Conservation (phyloP, 1,284 basidiomycete species). For the Ganoderma sinense region DNA sequence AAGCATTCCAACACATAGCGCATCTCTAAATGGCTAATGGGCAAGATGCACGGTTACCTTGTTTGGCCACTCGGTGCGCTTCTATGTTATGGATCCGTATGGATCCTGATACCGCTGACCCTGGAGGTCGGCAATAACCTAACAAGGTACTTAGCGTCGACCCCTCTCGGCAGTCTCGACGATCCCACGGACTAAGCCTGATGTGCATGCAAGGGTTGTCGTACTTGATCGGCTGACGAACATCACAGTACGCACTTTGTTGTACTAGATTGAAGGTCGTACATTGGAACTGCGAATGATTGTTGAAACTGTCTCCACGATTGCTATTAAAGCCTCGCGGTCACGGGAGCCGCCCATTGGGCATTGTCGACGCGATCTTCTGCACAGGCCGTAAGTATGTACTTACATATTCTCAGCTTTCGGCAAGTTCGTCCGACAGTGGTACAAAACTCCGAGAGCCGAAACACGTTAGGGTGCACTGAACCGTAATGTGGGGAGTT, state of each 20-base stretch:
- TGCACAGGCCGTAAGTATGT: constrained; percentile 37
- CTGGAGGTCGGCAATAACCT: neutral
- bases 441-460: constrained; percentile 37
- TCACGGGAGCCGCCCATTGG: constrained; percentile 32
- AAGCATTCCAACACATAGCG: neutral
- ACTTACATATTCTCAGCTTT: neutral
- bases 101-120: neutral
- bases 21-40: neutral
- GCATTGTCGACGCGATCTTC: constrained; percentile 38
- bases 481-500: constrained; percentile 39
- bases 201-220: neutral
- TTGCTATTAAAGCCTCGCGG: constrained; percentile 30
- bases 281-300: neutral
- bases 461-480: constrained; percentile 40
- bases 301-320: constrained; percentile 15
- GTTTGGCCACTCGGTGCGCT: neutral
- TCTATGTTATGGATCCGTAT: neutral
- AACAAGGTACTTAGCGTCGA: neutral
- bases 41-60: neutral
- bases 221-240: neutral
- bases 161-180: neutral
- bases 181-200: neutral
- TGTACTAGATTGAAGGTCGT: neutral
- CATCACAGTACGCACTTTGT: neutral
- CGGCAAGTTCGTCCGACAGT: neutral